Percentiles rank a stretch among this genome's conserved stretches.
Conservation (phyloP, 768 basidiomycete genomes). For the Boletus barrowsii region DNA sequence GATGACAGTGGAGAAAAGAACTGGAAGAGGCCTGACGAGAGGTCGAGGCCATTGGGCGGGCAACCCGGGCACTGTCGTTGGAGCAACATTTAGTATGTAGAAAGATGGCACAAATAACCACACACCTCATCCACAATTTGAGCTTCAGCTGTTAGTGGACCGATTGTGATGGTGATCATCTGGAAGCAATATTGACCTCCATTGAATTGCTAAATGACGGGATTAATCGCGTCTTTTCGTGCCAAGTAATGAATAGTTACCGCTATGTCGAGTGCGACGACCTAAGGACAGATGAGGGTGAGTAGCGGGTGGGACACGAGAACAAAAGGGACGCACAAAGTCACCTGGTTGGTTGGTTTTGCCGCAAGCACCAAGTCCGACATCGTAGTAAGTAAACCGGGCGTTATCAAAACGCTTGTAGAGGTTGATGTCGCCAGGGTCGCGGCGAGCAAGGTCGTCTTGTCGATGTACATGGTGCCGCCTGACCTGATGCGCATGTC, state of each 20-base stretch:
- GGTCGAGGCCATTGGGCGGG: slow-evolving; percentile 61
- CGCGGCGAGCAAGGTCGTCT: slow-evolving; percentile 23
- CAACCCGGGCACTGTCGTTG: slow-evolving; percentile 61
- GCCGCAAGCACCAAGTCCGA: slow-evolving; percentile 46
- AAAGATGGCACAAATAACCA: neutral
- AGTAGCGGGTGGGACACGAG: neutral
- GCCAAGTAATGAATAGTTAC: slow-evolving; percentile 11
- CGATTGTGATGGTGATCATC: slow-evolving; percentile 56
- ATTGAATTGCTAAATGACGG: slow-evolving; percentile 48
- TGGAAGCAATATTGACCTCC: slow-evolving; percentile 54
- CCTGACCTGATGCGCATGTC: slow-evolving; percentile 19
- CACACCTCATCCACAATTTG: slow-evolving; percentile 59
- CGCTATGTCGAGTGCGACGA: slow-evolving; percentile 45
- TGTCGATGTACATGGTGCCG: slow-evolving; percentile 24
- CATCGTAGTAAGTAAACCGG: slow-evolving; percentile 39
- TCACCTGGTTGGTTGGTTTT: slow-evolving; percentile 26
- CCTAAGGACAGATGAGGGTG: slow-evolving; percentile 32
- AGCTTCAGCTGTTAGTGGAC: slow-evolving; percentile 57
- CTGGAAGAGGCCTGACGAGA: slow-evolving; percentile 63
- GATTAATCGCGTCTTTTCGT: slow-evolving; percentile 1
- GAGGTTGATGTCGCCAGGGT: slow-evolving; percentile 21
- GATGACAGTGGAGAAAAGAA: slow-evolving; percentile 46
- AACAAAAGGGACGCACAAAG: slow-evolving; percentile 28
- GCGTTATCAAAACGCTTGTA: slow-evolving; percentile 20
- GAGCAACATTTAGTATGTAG: neutral